These are phyloP conservation scores for Leptographium lundbergii DNA, from an alignment of 2,329 filamentous ascomycete species.

Conservation along the genomic window DNA sequence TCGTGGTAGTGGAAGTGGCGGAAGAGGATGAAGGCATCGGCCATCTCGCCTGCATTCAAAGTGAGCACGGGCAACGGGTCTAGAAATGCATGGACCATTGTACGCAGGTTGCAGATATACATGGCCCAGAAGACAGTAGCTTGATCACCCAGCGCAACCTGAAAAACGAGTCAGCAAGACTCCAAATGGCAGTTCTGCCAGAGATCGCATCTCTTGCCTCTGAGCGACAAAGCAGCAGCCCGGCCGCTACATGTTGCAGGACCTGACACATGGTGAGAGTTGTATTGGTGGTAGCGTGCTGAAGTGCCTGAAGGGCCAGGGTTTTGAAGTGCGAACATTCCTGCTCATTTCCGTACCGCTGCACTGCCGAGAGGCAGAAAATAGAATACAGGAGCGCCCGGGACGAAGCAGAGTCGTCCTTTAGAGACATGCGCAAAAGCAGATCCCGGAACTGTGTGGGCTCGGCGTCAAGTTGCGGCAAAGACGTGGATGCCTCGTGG, in stretches of 20 bases:
- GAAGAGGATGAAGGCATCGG: conserved; percentile 12
- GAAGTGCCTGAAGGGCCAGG: conserved; percentile 5
- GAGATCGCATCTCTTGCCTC: background rate
- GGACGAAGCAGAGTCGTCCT: conserved; percentile 4
- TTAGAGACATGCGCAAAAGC: conserved; percentile 9
- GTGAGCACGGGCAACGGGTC: background rate
- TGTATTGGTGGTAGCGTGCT: background rate
- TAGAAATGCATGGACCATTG: conserved; percentile 12
- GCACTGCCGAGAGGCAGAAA: conserved; percentile 3
- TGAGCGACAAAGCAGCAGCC: conserved; percentile 5
- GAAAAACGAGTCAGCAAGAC: background rate
- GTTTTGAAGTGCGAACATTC: conserved; percentile 6
- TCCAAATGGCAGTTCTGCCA: background rate
- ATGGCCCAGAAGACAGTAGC: conserved; percentile 7
- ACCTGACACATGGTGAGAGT: background rate
- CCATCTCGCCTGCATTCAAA: conserved; percentile 7
- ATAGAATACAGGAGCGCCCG: conserved; percentile 5
- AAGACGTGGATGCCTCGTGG: conserved; percentile 5
- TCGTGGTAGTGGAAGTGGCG: conserved; percentile 19
- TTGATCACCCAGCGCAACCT: conserved; percentile 4
- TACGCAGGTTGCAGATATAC: conserved; percentile 7
- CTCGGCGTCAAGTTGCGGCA: conserved; percentile 7
- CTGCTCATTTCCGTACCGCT: conserved; percentile 3
- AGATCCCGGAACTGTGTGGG: conserved; percentile 5
- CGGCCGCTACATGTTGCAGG: conserved; percentile 7